Base-by-base conservation (phyloP, 2,329 filamentous ascomycete species). In the Ophiostoma sp. region DNA sequence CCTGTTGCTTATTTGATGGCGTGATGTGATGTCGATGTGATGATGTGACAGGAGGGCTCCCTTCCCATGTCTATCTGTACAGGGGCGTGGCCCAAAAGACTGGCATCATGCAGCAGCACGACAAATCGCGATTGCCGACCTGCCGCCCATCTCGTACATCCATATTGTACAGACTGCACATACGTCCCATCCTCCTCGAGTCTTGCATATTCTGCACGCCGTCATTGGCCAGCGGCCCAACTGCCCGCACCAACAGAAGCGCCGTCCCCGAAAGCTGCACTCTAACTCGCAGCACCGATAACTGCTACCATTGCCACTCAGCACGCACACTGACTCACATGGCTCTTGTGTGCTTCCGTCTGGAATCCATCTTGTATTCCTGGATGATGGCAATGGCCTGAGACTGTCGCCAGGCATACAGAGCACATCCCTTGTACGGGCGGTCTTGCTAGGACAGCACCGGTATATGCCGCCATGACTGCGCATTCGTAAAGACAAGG, bases 81-180 rank as follows among this genome's bases (percentile, higher is more conserved):
- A 62, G 57, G 57, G 57, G 57, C 57, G 57, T 62, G 57, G 1
- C 10, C 27, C 11, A 33, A 11, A 33, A 4, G 10, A 31, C 4
- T 5, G 13, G 31, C 6, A 57, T 13, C 23, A 33, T 17, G 23
- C 6, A 62, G 27, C 11, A 60, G 52, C n/a, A 54, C 20, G n/a
- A 54, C 52, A 11, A 60, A 62, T 62, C 57, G 57, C 57, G 57
- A 33, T 62, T 62, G 27, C 57, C 57, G 27, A 33, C 48, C 17
- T 54, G 36, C 52, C n/a, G 8, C n/a, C n/a, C 52, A 23, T 54
- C 52, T 48, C 44, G 10, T 13, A 11, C 36, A n/a, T 54, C 52
- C 7, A 15, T 13, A 41, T 39, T 39, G 36, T 39, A 39, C 36
- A 39, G 8, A 6, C 36, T 39, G 7, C 23, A 3, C 8, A 8